Percentiles rank a stretch among this genome's conserved stretches.
Conservation (phyloP, 2,329 filamentous ascomycete species). For the Alternaria sp. region DNA sequence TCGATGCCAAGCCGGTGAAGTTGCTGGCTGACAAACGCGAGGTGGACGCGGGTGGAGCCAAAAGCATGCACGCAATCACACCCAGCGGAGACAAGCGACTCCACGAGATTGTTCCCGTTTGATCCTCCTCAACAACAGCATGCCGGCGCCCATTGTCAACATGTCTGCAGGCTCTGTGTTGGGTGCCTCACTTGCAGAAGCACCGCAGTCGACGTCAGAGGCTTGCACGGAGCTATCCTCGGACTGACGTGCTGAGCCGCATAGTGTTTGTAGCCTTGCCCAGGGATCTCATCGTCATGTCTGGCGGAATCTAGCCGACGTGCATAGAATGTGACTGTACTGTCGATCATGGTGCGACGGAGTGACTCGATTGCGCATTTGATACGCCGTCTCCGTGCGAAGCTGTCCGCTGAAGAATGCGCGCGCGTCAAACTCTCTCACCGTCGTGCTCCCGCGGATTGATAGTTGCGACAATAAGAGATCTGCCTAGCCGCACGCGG, state of each 20-base stretch:
- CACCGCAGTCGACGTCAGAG: not conserved
- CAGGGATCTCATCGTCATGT: not conserved
- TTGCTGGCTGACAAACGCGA: not conserved
- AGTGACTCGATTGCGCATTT: conserved; percentile 8
- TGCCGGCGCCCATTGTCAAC: not conserved
- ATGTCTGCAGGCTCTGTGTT: not conserved
- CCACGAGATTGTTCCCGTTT: not conserved
- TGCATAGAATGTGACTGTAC: not conserved
- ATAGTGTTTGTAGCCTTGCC: not conserved
- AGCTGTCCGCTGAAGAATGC: conserved; percentile 21
- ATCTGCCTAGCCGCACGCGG: conserved; percentile 12
- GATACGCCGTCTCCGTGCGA: conserved; percentile 14
- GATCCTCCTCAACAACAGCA: not conserved
- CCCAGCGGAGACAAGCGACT: not conserved
- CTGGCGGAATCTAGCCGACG: not conserved
- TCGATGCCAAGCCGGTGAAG: not conserved
- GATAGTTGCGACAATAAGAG: not conserved
- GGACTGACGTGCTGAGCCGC: not conserved
- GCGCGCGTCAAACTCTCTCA: not conserved
- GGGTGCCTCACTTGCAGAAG: not conserved
- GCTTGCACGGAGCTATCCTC: not conserved
- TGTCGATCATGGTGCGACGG: not conserved
- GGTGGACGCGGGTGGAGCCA: not conserved
- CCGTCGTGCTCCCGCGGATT: not conserved
- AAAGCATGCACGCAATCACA: not conserved